Base-by-base conservation (phyloP, 192 early-diverging fungal genomes). In the Chytriomyces hyalinus region DNA sequence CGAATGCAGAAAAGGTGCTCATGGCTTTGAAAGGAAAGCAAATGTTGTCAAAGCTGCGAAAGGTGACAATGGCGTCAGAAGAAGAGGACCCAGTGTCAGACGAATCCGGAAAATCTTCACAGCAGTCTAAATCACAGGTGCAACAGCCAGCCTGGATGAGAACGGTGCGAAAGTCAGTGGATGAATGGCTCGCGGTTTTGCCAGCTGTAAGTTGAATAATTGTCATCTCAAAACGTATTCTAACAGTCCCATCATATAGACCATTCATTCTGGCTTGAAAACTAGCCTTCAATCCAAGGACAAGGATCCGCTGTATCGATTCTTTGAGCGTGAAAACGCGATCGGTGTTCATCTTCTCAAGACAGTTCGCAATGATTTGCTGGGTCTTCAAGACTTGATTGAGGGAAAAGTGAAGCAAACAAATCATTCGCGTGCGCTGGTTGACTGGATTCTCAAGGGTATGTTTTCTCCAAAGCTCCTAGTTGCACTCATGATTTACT, bases 1-100 rank as follows among this genome's bases (percentile, higher is more conserved):
- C 87, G 6, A 96, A 95, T 76, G 96, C 98, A 13, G 98, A 99
- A 81, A 92, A 89, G 64, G 90, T 98, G 53, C 84, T 98, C 46
- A 88, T 95, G 70, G 91, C 92, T 26, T 86, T 88, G 46, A 94
- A 95, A 82, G 91, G 89, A 51, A 87, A 88, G 28, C 87, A 81
- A 1, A 89, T 96, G 85, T 71, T 98, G n/a, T 81, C 84, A 59
- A 96, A 98, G 68, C 89, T 94, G n/a, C 90, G 92, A 62, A 92
- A 92, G 80, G 89, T 99, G 83, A 92, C 91, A 79, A 88, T 87
- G 28, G 83, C 93, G 64, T 84, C 86, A 26, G 93, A 93, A 73
- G 96, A 96, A 53, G 95, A 95, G 67, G 95, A 95, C 44, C 89
- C 83, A 0, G 87, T 79, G 15, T 57, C 51, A 6, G 77, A 76